Evolutionary conservation across 805 yeast genomes (phyloP), one percentile per base, ranked within the genome.

Genomic region (Metschnikowia drakensbergensis): DNA sequence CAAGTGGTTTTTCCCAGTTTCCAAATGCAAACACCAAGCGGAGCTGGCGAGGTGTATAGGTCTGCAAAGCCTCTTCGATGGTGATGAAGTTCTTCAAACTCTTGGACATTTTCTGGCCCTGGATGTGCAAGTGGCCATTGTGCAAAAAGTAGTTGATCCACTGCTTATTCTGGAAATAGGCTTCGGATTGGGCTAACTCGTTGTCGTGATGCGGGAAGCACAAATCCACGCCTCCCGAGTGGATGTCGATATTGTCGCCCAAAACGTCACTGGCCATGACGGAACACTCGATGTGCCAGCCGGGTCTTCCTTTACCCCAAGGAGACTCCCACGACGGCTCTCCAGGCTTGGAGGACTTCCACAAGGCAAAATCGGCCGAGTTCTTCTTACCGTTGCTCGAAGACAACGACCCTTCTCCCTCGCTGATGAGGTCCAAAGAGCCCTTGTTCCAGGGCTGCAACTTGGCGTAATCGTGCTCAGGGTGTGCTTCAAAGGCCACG

Each of bases 191-290:
- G 1, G 99, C 99, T 54, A 94, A 75, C 71, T 94, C 99, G 62
- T 94, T 94, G 68, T 94, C 99, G 69, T 94, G 99, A 67, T 94
- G 99, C 3, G 99, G 99, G 74, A 94, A 94, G 22, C 98, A 97
- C 61, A 94, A 78, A 71, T 94, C 99, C 47, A 94, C 82, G 55
- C 99, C 99, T 50, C 99, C 99, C 13, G 96, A 84, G 65, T 94
- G 99, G 57, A 94, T 88, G 67, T 94, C 99, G 78, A 94, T 86
- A 50, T 77, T 76, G 22, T 79, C 68, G 4, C 98, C 98, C 34
- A 87, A 77, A 41, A 91, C 78, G 57, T 90, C 96, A 45, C 90
- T 79, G 1, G 98, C 98, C 99, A 94, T 94, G 22, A 94, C 99
- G 6, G 97, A 90, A 77, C 99, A 94, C 71, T 94, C 99, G 66